Conservation (phyloP, 768 basidiomycete genomes). For the Kwoniella newhampshirensis region DNA sequence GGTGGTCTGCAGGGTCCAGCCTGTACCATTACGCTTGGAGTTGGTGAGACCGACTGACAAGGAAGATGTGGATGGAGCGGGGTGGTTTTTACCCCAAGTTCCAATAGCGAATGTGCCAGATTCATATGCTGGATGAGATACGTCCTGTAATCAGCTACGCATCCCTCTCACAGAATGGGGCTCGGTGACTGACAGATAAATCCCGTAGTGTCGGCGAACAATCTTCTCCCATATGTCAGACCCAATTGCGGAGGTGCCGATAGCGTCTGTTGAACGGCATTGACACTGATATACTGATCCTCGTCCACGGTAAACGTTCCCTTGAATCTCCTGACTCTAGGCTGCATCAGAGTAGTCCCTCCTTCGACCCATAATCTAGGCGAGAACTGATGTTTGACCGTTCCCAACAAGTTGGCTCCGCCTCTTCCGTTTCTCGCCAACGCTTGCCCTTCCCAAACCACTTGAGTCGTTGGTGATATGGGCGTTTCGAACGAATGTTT, state of each 20-base stretch:
- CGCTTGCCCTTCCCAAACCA: conserved; percentile 51
- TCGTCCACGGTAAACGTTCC: conserved; percentile 47
- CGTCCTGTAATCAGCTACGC: neutral
- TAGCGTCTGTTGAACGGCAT: conserved; percentile 46
- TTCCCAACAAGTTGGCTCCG: conserved; percentile 63
- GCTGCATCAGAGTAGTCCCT: conserved; percentile 38
- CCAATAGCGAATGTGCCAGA: conserved; percentile 53
- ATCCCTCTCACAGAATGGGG: neutral
- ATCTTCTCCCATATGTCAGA: conserved; percentile 48
- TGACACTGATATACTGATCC: conserved; percentile 39
- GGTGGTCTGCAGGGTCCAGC: conserved; percentile 50
- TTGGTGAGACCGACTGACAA: conserved; percentile 49
- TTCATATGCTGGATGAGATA: conserved; percentile 29
- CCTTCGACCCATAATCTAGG: conserved; percentile 60
- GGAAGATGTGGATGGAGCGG: conserved; percentile 31
- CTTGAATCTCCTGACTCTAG: conserved; percentile 42
- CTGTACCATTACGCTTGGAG: conserved; percentile 35
- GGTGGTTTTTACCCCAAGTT: conserved; percentile 46
- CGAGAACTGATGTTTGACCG: conserved; percentile 73
- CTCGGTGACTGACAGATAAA: conserved; percentile 43
- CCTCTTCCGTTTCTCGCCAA: conserved; percentile 49
- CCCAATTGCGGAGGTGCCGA: conserved; percentile 50
- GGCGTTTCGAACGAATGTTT: conserved; percentile 55
- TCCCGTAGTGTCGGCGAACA: conserved; percentile 51
- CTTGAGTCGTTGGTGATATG: conserved; percentile 42